Base-by-base conservation (phyloP, 306 rosid genomes). In the Vachellia pachyceras region DNA sequence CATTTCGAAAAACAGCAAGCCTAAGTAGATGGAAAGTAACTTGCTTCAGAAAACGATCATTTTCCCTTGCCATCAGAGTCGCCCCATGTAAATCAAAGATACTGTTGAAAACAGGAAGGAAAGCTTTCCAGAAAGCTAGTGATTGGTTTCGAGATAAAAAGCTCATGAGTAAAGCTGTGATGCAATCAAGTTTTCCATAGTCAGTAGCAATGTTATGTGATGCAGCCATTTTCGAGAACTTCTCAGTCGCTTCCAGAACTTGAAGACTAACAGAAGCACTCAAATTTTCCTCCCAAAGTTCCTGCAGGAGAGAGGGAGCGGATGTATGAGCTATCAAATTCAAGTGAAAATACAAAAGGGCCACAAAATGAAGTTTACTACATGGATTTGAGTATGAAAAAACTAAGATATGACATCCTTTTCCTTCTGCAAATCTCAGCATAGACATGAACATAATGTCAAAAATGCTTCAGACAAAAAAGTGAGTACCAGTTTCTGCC, bases 231-330 rank as follows among this genome's bases (percentile, higher is more conserved):
- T 4, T 49, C 45, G 98, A 93, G 77, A 95, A 95, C 79, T 93
- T 95, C 81, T 91, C 91, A 64, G 94, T 87, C 73, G 93, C 88
- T 85, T 93, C 98, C 91, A 95, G 86, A 83, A 91, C 98, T 85
- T 95, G 99, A 85, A 90, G 98, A 86, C 97, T 91, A 75, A 95
- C 93, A 73, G 93, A 90, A 83, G 98, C 94, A 36, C 99, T 95
- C 90, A 95, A 93, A 82, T 95, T 95, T 85, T 95, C 99, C 88
- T 95, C 99, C 99, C 99, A 95, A 77, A 95, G 97, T 85, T 95
- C 99, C 99, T 95, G 90, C 73, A 84, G 65, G 41, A 67, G 68
- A 37, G 44, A 70, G 69, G n/a, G 60, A 36, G n/a, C n/a, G 73
- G 49, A 81, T 73, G 66, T 79, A 66, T 83, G 8, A 74, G 76